A percentile compares a stretch with the other conserved stretches of the same genome.
Conservation (phyloP, 352 stramenopile genomes). For the Elongisporangium anandrum region DNA sequence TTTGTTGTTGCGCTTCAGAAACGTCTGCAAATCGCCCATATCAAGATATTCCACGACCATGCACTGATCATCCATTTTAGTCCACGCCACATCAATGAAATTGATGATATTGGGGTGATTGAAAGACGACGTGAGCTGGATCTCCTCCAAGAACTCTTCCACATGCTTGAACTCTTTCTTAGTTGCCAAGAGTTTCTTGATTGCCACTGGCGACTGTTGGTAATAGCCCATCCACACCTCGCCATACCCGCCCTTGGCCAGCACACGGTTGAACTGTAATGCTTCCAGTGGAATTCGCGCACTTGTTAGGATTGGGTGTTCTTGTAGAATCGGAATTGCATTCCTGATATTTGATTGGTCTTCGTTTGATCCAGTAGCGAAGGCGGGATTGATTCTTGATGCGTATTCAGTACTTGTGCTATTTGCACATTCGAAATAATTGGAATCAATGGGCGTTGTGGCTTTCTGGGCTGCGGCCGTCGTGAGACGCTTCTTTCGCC, state of each 20-base stretch:
- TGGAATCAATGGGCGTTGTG: too few relatives aligned
- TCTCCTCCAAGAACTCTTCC: constrained; percentile 32
- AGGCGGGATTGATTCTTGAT: too few relatives aligned
- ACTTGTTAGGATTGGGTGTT: constrained; percentile 19
- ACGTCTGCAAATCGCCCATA: constrained; percentile 15
- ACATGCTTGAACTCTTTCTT: constrained; percentile 10
- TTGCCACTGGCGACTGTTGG: too few relatives aligned
- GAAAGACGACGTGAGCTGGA: constrained; percentile 28
- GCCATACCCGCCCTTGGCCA: constrained; percentile 42
- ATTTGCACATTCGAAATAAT: too few relatives aligned
- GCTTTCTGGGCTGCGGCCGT: too few relatives aligned
- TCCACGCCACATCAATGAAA: constrained; percentile 60
- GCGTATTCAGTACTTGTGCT: too few relatives aligned
- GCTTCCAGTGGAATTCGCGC: constrained; percentile 37
- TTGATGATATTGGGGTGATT: constrained; percentile 44
- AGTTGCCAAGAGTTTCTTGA: too few relatives aligned
- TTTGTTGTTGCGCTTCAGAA: constrained; percentile 9
- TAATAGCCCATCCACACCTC: constrained; percentile 35
- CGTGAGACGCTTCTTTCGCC: too few relatives aligned
- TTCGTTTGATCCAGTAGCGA: too few relatives aligned
- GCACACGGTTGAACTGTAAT: constrained; percentile 26
- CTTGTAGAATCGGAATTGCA: too few relatives aligned
- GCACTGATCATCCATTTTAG: too few relatives aligned
- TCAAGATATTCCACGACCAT: constrained; percentile 25
- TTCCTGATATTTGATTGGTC: too few relatives aligned